phyloP scores from a whole-genome alignment of 2,329 filamentous ascomycete genomes.

The Colletotrichum sp. region DNA sequence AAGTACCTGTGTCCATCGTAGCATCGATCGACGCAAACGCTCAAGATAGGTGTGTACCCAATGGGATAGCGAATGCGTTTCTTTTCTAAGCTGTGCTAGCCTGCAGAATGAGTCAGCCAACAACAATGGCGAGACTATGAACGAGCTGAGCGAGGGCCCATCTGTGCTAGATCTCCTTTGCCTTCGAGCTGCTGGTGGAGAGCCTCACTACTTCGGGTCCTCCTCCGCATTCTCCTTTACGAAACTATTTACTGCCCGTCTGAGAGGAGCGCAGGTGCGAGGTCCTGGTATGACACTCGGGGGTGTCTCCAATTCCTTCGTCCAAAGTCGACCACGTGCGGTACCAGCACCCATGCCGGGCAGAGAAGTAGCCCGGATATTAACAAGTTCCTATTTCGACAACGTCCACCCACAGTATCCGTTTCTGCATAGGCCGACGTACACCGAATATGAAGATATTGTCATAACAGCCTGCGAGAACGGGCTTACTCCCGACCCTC shows the following conservation, averaged over 20 bases:
- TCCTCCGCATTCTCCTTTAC: constrained; percentile 32
- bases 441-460: not conserved
- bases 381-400: not conserved
- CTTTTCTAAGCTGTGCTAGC: not conserved
- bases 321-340: not conserved
- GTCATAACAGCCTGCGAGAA: not conserved
- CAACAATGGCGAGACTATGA: not conserved
- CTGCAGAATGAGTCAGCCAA: not conserved
- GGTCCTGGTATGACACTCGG: not conserved
- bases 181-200: not conserved
- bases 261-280: not conserved
- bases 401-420: not conserved
- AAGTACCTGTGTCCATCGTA: not conserved
- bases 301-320: not conserved
- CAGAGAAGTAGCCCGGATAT: not conserved
- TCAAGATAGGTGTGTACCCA: not conserved
- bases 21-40: not conserved
- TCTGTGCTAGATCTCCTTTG: not conserved
- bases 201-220: constrained; percentile 31
- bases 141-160: not conserved
- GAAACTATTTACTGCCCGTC: constrained; percentile 18
- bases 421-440: not conserved
- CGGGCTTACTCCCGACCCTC: not conserved
- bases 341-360: not conserved
- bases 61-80: rapidly evolving